These are phyloP conservation scores for Coemansia sp. DNA, from an alignment of 192 early-diverging fungal genomes.

Conservation along the genomic window DNA sequence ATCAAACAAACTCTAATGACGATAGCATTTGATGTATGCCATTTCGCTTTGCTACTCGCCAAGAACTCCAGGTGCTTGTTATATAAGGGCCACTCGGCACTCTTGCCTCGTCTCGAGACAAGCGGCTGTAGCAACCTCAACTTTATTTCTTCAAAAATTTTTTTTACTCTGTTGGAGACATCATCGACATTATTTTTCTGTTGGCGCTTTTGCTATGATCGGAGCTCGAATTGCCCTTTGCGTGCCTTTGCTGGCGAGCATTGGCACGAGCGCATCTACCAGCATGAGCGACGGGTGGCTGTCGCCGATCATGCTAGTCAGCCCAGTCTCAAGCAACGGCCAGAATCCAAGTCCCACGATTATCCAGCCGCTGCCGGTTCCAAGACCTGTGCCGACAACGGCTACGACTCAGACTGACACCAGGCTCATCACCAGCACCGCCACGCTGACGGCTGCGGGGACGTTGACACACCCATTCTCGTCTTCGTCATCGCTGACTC, in stretches of 20 bases:
- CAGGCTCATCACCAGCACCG: neutral
- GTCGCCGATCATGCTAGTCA: neutral
- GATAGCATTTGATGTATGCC: slow-evolving; percentile 5
- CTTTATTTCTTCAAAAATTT: too few relatives aligned
- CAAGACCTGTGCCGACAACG: neutral
- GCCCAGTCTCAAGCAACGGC: neutral
- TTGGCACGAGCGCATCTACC: neutral
- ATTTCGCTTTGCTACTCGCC: neutral
- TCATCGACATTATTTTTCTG: too few relatives aligned
- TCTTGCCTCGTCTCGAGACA: neutral
- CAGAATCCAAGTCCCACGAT: neutral
- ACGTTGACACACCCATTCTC: neutral
- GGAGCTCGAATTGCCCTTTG: neutral
- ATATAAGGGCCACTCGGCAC: neutral
- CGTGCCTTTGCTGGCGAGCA: neutral
- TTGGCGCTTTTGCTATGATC: neutral
- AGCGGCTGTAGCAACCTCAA: too few relatives aligned
- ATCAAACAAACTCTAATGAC: too few relatives aligned
- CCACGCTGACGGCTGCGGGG: neutral
- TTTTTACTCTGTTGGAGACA: too few relatives aligned
- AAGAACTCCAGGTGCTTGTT: neutral
- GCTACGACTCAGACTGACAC: neutral
- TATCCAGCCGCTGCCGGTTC: neutral
- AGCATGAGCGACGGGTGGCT: neutral
- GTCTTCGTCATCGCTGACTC: neutral